Conservation (phyloP, 2,329 filamentous ascomycete genomes). For the Colletotrichum caudatum region DNA sequence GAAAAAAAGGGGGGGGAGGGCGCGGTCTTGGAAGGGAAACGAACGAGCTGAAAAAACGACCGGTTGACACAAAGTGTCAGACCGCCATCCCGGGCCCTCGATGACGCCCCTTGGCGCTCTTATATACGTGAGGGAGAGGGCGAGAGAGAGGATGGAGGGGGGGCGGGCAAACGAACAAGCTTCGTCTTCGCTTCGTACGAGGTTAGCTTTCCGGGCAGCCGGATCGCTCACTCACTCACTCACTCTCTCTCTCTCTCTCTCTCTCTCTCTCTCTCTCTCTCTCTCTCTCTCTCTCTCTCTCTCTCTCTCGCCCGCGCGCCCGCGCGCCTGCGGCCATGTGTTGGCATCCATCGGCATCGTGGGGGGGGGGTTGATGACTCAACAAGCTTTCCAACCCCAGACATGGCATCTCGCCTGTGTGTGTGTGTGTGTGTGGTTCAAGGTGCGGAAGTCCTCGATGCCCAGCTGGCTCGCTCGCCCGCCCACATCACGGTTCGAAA, state of each 20-base stretch:
- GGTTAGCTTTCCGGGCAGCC: not conserved
- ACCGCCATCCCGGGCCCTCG: not conserved
- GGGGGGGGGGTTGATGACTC: not conserved
- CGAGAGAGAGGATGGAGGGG: not conserved
- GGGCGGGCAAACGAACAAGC: not conserved
- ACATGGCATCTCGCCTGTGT: not conserved
- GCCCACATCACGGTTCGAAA: not conserved
- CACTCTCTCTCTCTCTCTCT: too few relatives aligned
- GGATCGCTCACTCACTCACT: not conserved
- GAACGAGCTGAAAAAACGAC: not conserved
- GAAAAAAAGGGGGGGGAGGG: too few relatives aligned
- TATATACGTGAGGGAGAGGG: not conserved
- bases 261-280: too few relatives aligned
- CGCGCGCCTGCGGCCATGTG: not conserved
- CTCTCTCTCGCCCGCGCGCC: too few relatives aligned
- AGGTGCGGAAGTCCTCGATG: not conserved
- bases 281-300: too few relatives aligned
- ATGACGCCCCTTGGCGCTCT: not conserved
- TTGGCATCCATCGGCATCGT: not conserved
- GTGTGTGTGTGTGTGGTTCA: not conserved
- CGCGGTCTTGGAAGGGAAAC: not conserved
- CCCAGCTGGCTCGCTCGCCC: too few relatives aligned
- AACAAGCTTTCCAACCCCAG: not conserved
- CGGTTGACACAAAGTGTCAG: not conserved
- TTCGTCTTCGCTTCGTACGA: not conserved